Base-by-base conservation (phyloP, 495 filamentous ascomycete species). In the Saxispiralis lemnorum region DNA sequence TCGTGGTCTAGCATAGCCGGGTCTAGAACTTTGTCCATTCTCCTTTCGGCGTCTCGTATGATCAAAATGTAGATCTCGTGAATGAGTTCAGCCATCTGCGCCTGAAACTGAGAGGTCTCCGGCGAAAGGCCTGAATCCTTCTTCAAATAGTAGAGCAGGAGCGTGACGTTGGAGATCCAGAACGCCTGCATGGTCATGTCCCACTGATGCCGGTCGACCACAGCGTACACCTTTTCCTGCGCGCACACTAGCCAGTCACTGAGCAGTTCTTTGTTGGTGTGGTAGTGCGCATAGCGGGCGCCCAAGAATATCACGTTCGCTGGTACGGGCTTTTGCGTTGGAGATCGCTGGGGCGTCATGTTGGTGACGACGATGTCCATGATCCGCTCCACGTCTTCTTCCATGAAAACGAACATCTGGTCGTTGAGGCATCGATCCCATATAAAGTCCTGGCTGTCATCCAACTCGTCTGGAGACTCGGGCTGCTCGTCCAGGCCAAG, bases 361-460 rank as follows among this genome's bases (percentile, higher is more conserved):
- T 92, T 85, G 44, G 89, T 96, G 55, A 99, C 93, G 54, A 95
- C 77, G 36, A 99, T 85, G 53, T 93, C 82, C 40, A 99, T 71
- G 46, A 96, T 93, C 43, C 76, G 73, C 40, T 82, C 78, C 37
- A 99, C 63, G 47, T 96, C 92, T 54, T 72, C 74, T 42, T 99
- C 92, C 63, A 96, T 92, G 59, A 99, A 96, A 18, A 99, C 89
- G 54, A 99, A 99, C 89, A 99, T 99, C 56, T 99, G 89, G 59
- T 99, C 89, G 56, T 93, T 85, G 35, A 93, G 65, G 62, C 89
- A 99, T 55, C 78, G 70, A 53, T 83, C 81, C 89, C 89, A 99
- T n/a, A 94, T 77, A 51, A 99, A 99, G 45, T 96, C 89, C 55
- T 93, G 85, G 35, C 77, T 74, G 42, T 94, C 83, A 55, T 94